Base-by-base conservation (phyloP, 352 stramenopile species). In the Lagenidium sp. region DNA sequence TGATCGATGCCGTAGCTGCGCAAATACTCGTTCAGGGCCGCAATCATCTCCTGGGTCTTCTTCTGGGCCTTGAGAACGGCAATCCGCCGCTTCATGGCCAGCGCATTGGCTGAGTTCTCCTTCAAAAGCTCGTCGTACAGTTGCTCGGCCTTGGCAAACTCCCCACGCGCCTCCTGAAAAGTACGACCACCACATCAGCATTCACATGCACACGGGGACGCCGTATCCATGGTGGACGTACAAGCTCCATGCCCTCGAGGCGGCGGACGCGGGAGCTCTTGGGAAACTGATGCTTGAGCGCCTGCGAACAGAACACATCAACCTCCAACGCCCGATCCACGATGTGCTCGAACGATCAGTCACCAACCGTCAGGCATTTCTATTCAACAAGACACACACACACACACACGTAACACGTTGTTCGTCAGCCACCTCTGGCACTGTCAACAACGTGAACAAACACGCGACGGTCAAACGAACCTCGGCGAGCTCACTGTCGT, bases 71-170 rank as follows among this genome's bases (percentile, higher is more conserved):
- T 65, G 19, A 67, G 39, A 25, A 63, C 44, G 4, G 61, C 53
- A 13, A 71, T 65, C 43, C 61, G 55, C 24, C 61, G 61, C 53
- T 71, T 71, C 48, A 61, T 59, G 3, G 60, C 44, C 23, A 71
- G 50, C 35, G 58, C 56, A 21, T 71, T 71, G n/a, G 58, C 55
- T 15, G 61, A 59, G 51, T 71, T 67, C 18, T 49, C 51, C 6
- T 46, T 30, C 29, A 71, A 31, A 22, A 71, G 65, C 31, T 71
- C 58, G 15, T 52, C 50, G 61, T 71, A 71, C 21, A 71, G 44
- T 21, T 51, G 36, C 25, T 68, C 57, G 7, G 61, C 61, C 49
- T 71, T 63, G 25, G 52, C 55, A 36, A 44, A 71, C 31, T 71
- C 60, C 21, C 61, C 61, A 5, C 57, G 51, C 50, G 57, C 49